phyloP scores from a whole-genome alignment of 2,329 filamentous ascomycete genomes.

The Fusarium sp. region DNA sequence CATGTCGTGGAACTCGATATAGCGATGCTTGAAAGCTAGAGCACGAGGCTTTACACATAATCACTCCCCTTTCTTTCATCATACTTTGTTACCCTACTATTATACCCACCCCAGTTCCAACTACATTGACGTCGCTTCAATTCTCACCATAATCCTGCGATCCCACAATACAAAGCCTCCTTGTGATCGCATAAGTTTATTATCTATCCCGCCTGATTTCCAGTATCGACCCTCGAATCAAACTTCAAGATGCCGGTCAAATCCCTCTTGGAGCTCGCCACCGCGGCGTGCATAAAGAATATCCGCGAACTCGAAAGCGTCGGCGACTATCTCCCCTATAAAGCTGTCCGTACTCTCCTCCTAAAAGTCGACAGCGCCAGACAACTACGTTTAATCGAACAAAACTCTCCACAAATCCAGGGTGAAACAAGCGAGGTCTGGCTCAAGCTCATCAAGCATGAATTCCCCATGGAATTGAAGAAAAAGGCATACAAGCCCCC shows the following conservation, averaged over 20 bases:
- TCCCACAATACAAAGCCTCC: background rate
- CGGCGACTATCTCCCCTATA: slow-evolving; percentile 76
- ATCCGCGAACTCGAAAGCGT: slow-evolving; percentile 73
- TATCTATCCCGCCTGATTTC: background rate
- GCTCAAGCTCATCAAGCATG: slow-evolving; percentile 80
- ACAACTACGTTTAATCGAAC: slow-evolving; percentile 81
- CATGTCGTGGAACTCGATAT: slow-evolving; percentile 7
- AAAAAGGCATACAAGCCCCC: slow-evolving; percentile 73
- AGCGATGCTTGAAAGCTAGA: slow-evolving; percentile 1
- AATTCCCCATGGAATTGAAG: slow-evolving; percentile 76
- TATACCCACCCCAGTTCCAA: background rate
- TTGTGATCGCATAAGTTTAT: background rate
- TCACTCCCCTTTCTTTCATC: background rate
- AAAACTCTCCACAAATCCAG: slow-evolving; percentile 80
- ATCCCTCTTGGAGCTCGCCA: slow-evolving; percentile 65
- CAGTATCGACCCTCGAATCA: background rate
- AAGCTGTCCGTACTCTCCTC: slow-evolving; percentile 73
- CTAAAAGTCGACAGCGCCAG: slow-evolving; percentile 76
- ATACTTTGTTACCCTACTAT: background rate
- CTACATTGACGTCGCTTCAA: slow-evolving; percentile 9
- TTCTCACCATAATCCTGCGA: background rate
- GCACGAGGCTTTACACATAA: background rate
- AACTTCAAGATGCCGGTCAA: slow-evolving; percentile 56
- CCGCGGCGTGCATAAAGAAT: slow-evolving; percentile 65
- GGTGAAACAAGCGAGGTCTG: slow-evolving; percentile 79